Conservation (phyloP, 2,329 filamentous ascomycete genomes). For the Pseudocercospora macadamiae region DNA sequence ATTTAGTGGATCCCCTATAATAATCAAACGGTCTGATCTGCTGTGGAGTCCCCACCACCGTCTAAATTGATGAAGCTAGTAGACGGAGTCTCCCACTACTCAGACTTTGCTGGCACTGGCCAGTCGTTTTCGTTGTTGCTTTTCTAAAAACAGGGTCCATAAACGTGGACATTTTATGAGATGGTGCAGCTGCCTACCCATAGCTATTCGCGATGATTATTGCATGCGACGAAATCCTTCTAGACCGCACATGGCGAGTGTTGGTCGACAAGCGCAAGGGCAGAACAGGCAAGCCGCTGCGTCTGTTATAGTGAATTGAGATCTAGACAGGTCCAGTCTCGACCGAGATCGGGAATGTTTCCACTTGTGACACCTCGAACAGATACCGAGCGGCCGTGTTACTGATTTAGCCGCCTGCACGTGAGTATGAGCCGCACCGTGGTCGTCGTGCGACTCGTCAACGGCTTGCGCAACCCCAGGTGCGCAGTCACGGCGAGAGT, state of each 20-base stretch:
- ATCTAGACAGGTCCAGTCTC: slow-evolving; percentile 15
- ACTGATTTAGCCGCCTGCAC: slow-evolving; percentile 9
- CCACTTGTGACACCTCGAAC: slow-evolving; percentile 9
- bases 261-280: neutral
- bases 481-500: neutral
- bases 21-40: neutral
- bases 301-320: slow-evolving; percentile 1
- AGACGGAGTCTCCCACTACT: too few species aligned
- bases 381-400: slow-evolving; percentile 9
- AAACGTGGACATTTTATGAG: too few species aligned
- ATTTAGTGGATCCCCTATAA: neutral
- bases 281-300: slow-evolving; percentile 10
- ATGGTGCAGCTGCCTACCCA: too few species aligned
- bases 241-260: too few species aligned
- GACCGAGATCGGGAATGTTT: slow-evolving; percentile 17
- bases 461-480: slow-evolving; percentile 1
- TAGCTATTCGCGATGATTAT: too few species aligned
- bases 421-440: slow-evolving; percentile 15
- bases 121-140: too few species aligned
- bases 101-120: neutral
- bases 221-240: too few species aligned
- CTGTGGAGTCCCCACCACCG: neutral
- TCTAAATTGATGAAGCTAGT: neutral
- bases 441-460: slow-evolving; percentile 4
- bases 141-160: too few species aligned